Percentiles rank a stretch among this genome's conserved stretches.
These are phyloP conservation scores for Bathelium albidoporum DNA, from an alignment of 495 filamentous ascomycete species.

Conservation along the genomic window DNA sequence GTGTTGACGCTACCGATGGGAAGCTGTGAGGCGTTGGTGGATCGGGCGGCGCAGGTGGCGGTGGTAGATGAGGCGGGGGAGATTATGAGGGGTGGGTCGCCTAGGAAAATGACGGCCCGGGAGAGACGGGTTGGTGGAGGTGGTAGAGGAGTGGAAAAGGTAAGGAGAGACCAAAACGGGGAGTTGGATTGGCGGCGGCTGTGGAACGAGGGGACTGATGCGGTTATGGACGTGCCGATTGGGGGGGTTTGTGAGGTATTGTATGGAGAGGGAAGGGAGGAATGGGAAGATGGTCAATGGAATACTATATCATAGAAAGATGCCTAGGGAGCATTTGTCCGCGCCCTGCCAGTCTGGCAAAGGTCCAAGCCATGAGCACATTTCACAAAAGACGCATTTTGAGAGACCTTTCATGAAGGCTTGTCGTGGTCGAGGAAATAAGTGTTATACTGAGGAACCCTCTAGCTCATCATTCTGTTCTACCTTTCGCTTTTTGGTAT, in stretches of 20 bases:
- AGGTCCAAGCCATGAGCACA: too few relatives aligned
- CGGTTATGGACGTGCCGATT: constrained; percentile 92
- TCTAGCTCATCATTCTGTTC: constrained; percentile 27
- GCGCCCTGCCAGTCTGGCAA: neutral
- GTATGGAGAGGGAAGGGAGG: constrained; percentile 40
- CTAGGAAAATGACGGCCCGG: constrained; percentile 28
- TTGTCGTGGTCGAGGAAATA: neutral
- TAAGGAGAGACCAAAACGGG: constrained; percentile 15
- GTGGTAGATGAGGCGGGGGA: constrained; percentile 63
- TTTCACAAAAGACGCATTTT: neutral
- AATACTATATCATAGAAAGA: too few relatives aligned
- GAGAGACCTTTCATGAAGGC: neutral
- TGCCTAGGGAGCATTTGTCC: too few relatives aligned
- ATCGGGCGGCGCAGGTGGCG: constrained; percentile 78
- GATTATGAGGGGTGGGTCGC: constrained; percentile 28
- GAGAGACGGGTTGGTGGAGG: constrained; percentile 22
- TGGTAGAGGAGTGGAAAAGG: neutral
- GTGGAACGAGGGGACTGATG: constrained; percentile 92
- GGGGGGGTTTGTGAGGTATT: constrained; percentile 94
- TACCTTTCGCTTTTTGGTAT: constrained; percentile 47
- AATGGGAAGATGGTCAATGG: neutral
- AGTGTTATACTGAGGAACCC: neutral
- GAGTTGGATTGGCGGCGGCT: constrained; percentile 62
- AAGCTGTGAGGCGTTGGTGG: constrained; percentile 81
- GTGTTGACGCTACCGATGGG: constrained; percentile 73